A percentile compares a stretch with the other conserved stretches of the same genome.
These are phyloP conservation scores for Rhizopogon sp. DNA, from an alignment of 768 basidiomycete genomes.

Conservation along the genomic window DNA sequence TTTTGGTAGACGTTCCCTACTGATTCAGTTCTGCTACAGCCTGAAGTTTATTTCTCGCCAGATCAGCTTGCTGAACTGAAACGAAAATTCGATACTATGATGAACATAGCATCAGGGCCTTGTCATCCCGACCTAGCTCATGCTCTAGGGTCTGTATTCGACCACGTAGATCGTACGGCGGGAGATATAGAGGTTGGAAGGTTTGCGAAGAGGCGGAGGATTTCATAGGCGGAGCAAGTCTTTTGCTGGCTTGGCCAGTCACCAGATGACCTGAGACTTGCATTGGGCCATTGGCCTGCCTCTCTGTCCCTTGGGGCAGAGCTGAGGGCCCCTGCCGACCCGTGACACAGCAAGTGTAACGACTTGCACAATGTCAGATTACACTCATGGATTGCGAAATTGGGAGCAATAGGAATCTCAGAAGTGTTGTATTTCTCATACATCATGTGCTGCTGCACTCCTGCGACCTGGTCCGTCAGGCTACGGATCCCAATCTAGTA, in stretches of 20 bases:
- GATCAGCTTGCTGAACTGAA: constrained; percentile 26
- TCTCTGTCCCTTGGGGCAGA: background rate
- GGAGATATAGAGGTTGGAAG: constrained; percentile 21
- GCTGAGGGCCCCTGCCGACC: background rate
- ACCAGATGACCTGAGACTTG: background rate
- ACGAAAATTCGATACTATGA: constrained; percentile 27
- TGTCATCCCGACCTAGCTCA: constrained; percentile 26
- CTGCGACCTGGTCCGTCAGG: too few species aligned
- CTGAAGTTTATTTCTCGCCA: constrained; percentile 26
- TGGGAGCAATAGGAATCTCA: background rate
- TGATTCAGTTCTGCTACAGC: constrained; percentile 5
- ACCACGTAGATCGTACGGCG: constrained; percentile 27
- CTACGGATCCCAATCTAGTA: too few species aligned
- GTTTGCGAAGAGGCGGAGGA: constrained; percentile 20
- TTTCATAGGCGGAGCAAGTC: constrained; percentile 7
- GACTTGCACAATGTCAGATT: background rate
- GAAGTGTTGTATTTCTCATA: background rate
- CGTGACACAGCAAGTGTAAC: background rate
- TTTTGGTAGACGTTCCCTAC: background rate
- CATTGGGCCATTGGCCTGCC: background rate
- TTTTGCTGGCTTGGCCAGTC: background rate
- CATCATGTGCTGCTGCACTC: too few species aligned
- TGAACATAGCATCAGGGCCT: constrained; percentile 24
- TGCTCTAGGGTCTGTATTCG: constrained; percentile 27
- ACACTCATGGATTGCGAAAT: background rate